Evolutionary conservation across 2,329 filamentous ascomycete genomes (phyloP).

Genomic region (Neofusicoccum sp.): DNA sequence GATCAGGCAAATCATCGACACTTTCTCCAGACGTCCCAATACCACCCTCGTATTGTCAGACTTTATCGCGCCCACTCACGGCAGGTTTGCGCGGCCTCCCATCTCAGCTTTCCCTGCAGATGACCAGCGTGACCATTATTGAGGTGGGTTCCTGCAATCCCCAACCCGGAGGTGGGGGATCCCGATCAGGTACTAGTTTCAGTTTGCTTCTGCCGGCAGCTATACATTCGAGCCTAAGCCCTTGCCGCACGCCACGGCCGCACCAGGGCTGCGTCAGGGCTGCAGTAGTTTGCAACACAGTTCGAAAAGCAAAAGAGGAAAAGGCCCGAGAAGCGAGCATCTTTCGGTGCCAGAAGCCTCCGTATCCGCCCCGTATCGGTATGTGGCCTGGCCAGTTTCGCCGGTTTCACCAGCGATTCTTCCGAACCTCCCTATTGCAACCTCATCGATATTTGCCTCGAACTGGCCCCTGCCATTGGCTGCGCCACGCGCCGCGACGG

Average conservation of each 20-base stretch:
- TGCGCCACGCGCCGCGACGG: neutral
- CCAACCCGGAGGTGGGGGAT: neutral
- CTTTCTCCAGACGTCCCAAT: neutral
- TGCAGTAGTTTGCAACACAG: conserved; percentile 10
- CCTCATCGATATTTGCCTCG: neutral
- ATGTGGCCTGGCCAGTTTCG: neutral
- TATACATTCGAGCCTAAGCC: neutral
- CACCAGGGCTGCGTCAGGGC: neutral
- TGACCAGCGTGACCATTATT: neutral
- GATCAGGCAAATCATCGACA: neutral
- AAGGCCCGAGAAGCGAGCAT: neutral
- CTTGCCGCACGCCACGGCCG: neutral
- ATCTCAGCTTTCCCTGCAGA: neutral
- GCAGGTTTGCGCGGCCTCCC: neutral
- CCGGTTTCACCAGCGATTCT: neutral
- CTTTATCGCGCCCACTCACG: neutral
- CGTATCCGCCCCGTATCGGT: neutral
- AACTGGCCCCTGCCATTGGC: neutral
- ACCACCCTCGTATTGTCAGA: neutral
- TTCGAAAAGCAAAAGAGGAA: neutral
- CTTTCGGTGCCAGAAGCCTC: too few relatives aligned
- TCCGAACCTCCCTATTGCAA: neutral
- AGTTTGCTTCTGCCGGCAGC: neutral
- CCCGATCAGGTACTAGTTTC: neutral
- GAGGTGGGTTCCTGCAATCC: neutral